Evolutionary conservation across 23 red algal genomes (phyloP).

Genomic region (Gracilaria gracilis): DNA sequence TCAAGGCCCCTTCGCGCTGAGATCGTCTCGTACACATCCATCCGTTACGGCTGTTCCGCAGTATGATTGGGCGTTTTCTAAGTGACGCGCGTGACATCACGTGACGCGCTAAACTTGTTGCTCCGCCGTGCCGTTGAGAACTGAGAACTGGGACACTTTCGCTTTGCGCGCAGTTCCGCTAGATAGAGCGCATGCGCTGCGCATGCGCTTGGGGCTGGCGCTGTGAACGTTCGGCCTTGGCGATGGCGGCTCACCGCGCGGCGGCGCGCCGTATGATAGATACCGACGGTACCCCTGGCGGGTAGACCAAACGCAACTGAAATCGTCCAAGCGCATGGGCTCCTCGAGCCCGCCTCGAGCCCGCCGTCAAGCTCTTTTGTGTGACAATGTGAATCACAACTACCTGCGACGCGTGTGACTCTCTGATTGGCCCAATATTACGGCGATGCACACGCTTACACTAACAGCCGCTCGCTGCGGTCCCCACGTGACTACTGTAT

Average conservation of each 20-base stretch:
- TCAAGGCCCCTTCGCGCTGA: conserved; percentile 13
- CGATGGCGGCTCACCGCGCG: too few species aligned
- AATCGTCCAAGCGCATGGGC: too few species aligned
- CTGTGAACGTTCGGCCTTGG: background rate
- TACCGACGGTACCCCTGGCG: too few species aligned
- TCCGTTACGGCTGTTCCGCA: background rate
- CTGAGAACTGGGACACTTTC: background rate
- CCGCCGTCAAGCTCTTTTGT: too few species aligned
- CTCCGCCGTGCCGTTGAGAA: background rate
- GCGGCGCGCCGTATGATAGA: background rate
- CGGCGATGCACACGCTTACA: background rate
- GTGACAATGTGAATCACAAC: too few species aligned
- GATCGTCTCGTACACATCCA: background rate
- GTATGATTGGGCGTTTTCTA: conserved; percentile 11
- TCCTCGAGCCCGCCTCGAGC: too few species aligned
- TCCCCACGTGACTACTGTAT: background rate
- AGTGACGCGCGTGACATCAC: background rate
- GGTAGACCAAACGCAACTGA: too few species aligned
- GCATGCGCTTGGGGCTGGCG: too few species aligned
- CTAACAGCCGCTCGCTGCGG: background rate
- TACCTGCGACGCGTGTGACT: background rate
- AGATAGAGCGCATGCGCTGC: too few species aligned
- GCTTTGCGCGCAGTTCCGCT: too few species aligned
- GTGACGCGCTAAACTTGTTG: background rate
- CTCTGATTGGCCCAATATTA: background rate